Percentiles rank a stretch among this genome's conserved stretches.
These are phyloP conservation scores for Haematococcus lacustris DNA, from an alignment of 139 green algal species.

Conservation along the genomic window DNA sequence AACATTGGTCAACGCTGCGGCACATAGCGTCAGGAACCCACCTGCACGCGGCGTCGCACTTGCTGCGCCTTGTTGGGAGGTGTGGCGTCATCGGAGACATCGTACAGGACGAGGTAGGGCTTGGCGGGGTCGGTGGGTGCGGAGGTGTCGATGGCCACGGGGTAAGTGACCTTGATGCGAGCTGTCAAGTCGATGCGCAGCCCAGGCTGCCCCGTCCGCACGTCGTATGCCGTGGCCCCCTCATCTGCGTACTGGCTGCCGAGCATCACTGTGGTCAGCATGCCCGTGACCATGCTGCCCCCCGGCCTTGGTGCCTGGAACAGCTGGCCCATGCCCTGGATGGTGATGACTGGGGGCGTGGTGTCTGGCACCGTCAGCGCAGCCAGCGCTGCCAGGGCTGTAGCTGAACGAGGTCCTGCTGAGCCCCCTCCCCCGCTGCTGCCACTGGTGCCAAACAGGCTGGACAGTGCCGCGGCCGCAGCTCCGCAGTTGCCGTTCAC, in stretches of 20 bases:
- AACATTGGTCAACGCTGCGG: too few relatives aligned
- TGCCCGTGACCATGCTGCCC: background rate
- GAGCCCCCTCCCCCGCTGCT: too few relatives aligned
- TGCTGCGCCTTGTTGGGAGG: conserved; percentile 2
- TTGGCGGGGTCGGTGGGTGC: too few relatives aligned
- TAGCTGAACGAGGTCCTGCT: too few relatives aligned
- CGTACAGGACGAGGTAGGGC: too few relatives aligned
- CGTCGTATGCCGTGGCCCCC: background rate
- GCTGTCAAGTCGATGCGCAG: background rate
- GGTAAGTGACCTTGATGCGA: background rate
- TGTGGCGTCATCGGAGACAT: background rate
- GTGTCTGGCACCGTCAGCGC: conserved; percentile 5
- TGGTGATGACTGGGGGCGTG: background rate
- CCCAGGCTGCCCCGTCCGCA: background rate
- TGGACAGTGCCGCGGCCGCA: too few relatives aligned
- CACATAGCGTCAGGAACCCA: too few relatives aligned
- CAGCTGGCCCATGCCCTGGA: background rate
- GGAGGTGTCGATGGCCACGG: too few relatives aligned
- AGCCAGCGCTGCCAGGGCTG: too few relatives aligned
- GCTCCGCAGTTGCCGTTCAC: too few relatives aligned
- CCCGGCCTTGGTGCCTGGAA: conserved; percentile 5
- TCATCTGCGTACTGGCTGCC: background rate
- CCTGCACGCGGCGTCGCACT: background rate
- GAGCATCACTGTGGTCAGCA: background rate
- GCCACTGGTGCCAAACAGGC: too few relatives aligned